Evolutionary conservation across 116 monocot genomes (phyloP), one percentile per base, ranked within the genome.

Genomic region (Phalaenopsis hybrid): DNA sequence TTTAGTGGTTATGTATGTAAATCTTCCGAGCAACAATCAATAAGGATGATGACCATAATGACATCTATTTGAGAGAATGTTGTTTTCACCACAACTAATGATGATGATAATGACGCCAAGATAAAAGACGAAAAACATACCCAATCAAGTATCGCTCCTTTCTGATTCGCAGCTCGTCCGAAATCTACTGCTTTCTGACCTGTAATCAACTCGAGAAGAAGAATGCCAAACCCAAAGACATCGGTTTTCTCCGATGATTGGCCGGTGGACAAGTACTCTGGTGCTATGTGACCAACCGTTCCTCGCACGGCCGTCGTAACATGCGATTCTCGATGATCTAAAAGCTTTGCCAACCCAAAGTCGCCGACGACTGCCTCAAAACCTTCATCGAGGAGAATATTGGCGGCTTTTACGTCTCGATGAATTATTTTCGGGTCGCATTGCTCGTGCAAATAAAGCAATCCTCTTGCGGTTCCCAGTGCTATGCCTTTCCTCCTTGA

Each of bases 231-330:
- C 5, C 86, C 89, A 70, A 89, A 89, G 41, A 89, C 89, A 70
- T 89, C 89, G 8, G 89, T 89, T 83, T 89, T 89, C n/a, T 89
- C 89, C 2, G 89, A 89, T 0, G 89, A 89, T 69, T 89, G 89
- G 48, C 89, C 89, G 0, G 89, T 89, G 81, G 89, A 86, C 9
- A 89, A 81, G 80, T 84, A 84, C 77, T 84, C 86, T 55, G 83
- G 83, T 12, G 83, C 83, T 21, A 83, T 83, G 77, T 83, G 83
- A 58, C 83, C 83, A 5, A 83, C 78, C 12, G 83, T 83, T 23
- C 83, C 83, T 4, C 83, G 78, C 12, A 83, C 83, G 6, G 83
- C 83, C 2, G 83, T 83, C 58, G 79, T 79, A 0, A 83, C 83
- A 33, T 83, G 83, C 5, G 83, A 83, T 5, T 83, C 83, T 31